Base-by-base conservation (phyloP, 208 protist species). In the Wallacemonas rigidus region DNA sequence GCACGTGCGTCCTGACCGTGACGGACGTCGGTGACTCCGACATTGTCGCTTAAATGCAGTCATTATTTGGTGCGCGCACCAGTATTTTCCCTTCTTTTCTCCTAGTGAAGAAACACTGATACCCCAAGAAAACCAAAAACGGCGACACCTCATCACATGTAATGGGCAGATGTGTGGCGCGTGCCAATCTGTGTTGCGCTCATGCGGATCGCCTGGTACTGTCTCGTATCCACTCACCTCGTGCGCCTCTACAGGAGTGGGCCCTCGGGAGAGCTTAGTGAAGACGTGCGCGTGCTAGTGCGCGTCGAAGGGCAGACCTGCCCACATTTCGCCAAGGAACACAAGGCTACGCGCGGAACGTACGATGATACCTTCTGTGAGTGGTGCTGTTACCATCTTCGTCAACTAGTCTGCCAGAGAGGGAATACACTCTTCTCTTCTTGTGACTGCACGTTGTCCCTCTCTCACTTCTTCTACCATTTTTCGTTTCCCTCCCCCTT, bases 1-100 rank as follows among this genome's bases (percentile, higher is more conserved):
- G 97, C 85, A 95, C 98, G 55, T 97, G 93, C 71, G 91, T 97
- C 43, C 77, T 99, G 63, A 95, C 92, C 78, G 98, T 99, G 86
- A 99, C 97, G 57, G 98, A 99, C 81, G 87, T 97, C 54, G 99
- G 99, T 84, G 94, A 97, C 79, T 96, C 94, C 56, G 94, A 99
- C 75, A 98, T 99, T 86, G 88, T 94, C 54, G 91, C 88, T 35
- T 93, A 92, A 89, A 54, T 17, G 74, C 17, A 61, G 41, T 60
- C 67, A 43, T 64, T 61, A 44, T 71, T 38, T 75, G 69, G 57
- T 44, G 38, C 47, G 1, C 51, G 67, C 48, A 8, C 54, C 58
- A 36, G 15, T 55, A 67, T 41, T 65, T 54, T 77, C 68, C 70
- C 55, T 73, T 62, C 12, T 67, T 75, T 85, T 68, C 75, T 61